Base-by-base conservation (phyloP, 1,284 basidiomycete species). In the Naganishia sp. region DNA sequence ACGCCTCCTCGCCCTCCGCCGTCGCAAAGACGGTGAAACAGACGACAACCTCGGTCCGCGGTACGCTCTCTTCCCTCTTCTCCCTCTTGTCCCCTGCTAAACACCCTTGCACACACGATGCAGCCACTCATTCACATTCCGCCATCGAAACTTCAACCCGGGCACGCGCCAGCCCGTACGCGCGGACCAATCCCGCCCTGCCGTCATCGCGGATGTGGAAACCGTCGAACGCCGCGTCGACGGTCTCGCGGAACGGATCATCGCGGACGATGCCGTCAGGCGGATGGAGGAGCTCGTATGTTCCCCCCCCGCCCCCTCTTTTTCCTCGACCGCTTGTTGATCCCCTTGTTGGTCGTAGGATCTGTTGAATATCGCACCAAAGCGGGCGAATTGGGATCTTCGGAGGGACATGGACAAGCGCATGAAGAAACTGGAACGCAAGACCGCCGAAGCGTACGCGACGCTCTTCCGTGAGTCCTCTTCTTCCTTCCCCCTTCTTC, bases 321-420 rank as follows among this genome's bases (percentile, higher is more conserved):
- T 21, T 18, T 13, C 35, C 13, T 28, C 5, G 28, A 28, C 28
- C 25, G 28, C 21, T 15, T 45, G 21, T 41, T 28, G 39, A 39
- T 39, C 35, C 7, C 35, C 55, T 28, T 66, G 28, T 25, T n/a
- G 49, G 41, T 32, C 45, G n/a, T 56, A 96, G 92, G 93, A 98
- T 75, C 83, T 98, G 31, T 90, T 93, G 76, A 98, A 96, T 76
- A 97, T 99, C 71, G 94, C 94, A 31, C 95, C 95, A 1, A 95
- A 94, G 83, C 85, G 92, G 56, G 87, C 90, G 11, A 98, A 98
- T 78, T 98, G 95, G 94, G 95, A 98, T 79, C 82, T 99, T 70
- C 97, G 95, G 78, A 87, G 94, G 54, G 93, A 97, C 75, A 87
- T 94, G 80, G 90, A 92, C 65, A 92, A 90, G 80, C 90, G 94